Base-by-base conservation (phyloP, 2,329 filamentous ascomycete genomes). In the Fusarium algeriense region DNA sequence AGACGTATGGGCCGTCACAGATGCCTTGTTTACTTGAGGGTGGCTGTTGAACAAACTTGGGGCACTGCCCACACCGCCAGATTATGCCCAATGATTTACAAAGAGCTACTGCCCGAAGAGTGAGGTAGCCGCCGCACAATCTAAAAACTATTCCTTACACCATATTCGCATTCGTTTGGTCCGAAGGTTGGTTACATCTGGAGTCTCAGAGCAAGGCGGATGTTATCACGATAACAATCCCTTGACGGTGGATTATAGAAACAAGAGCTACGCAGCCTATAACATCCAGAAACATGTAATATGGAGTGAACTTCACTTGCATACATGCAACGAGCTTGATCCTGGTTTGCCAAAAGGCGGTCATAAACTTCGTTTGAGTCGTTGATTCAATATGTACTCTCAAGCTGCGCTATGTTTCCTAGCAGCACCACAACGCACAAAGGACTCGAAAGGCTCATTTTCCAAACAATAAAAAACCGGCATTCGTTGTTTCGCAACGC, bases 1-100 rank as follows among this genome's bases (percentile, higher is more conserved):
- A 11, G 81, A 83, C 41, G 64, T 83, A 5, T 87, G 85, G 85
- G 78, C 78, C 15, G 77, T 78, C 17, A 75, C 83, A 40, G 84
- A 86, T 73, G 81, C 77, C 41, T 70, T 81, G 35, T 84, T 85
- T 73, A 70, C 77, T 14, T 83, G 63, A 56, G 11, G 45, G 13
- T 26, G 19, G 17, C 19, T 19, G 15, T 41, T 41, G 38, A 23
- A n/a, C 12, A 20, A 41, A 67, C 61, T 59, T 19, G n/a, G 10
- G 35, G 43, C n/a, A 28, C 9, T 10, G 19, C 19, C 17, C 20
- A 41, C 38, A 44, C 8, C 17, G 26, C 26, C 30, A 35, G 2
- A 32, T 43, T 20, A 12, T 43, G n/a, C 23, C 20, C 23, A n/a
- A 3, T 23, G 26, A 44, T n/a, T 43, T 58, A 9, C 15, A 38